Percentiles rank a stretch among this genome's conserved stretches.
Conservation (phyloP, 768 basidiomycete genomes). For the Hydnum rufescens region DNA sequence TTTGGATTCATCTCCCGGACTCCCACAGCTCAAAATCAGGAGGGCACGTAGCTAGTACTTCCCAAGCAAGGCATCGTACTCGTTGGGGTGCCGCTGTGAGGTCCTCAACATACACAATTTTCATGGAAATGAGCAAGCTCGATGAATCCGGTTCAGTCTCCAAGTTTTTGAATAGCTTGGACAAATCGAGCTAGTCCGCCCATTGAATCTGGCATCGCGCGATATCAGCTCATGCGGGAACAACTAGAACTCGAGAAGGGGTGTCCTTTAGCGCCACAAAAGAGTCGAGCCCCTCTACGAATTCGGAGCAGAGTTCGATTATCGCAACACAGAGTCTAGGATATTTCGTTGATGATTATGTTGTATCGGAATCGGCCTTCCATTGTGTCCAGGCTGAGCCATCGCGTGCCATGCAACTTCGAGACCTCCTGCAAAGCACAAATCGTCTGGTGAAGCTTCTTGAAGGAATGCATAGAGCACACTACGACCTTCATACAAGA, state of each 20-base stretch:
- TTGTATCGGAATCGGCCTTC: neutral
- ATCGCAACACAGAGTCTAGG: neutral
- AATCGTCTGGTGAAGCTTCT: neutral
- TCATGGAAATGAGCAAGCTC: neutral
- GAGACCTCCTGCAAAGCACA: neutral
- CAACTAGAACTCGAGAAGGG: neutral
- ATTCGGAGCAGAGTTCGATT: neutral
- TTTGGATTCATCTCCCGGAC: neutral
- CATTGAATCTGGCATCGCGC: neutral
- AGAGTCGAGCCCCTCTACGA: neutral
- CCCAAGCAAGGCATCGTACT: neutral
- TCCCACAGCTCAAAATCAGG: neutral
- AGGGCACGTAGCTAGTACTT: neutral
- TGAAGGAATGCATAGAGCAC: neutral
- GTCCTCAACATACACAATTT: neutral
- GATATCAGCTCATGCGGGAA: neutral
- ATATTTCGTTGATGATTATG: neutral
- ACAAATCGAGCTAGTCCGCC: neutral
- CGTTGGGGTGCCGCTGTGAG: neutral
- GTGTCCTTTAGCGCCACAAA: neutral
- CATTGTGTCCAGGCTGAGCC: neutral
- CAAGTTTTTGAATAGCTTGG: neutral
- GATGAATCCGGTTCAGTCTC: neutral
- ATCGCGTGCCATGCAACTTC: neutral
- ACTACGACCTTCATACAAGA: neutral